These are phyloP conservation scores for Candida labiduridarum DNA, from an alignment of 1,139 yeast species.

Conservation along the genomic window DNA sequence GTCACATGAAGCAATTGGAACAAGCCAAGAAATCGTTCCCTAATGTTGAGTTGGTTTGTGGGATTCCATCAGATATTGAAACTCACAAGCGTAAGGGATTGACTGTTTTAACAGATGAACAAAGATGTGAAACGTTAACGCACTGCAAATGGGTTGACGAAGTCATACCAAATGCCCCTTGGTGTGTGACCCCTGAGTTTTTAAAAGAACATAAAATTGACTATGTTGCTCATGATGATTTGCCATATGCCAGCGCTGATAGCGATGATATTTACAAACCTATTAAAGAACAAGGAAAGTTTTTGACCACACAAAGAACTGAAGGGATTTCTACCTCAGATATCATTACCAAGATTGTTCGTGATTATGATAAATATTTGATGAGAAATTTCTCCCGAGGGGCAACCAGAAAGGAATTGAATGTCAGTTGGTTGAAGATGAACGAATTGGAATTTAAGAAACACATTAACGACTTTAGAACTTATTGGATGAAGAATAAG, in stretches of 20 bases:
- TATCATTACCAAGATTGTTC: constrained; percentile 89
- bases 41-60: constrained; percentile 83
- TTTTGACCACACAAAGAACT: constrained; percentile 92
- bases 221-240: constrained; percentile 96
- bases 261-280: constrained; percentile 92
- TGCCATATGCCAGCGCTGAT: constrained; percentile 88
- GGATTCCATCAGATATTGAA: constrained; percentile 86
- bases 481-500: constrained; percentile 77
- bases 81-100: constrained; percentile 93
- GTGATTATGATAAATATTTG: constrained; percentile 94
- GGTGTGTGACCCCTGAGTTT: constrained; percentile 89
- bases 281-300: constrained; percentile 86
- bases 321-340: constrained; percentile 96
- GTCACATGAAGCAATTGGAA: constrained; percentile 96
- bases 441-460: constrained; percentile 93
- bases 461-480: constrained; percentile 84
- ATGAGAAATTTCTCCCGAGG: constrained; percentile 98
- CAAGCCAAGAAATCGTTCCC: constrained; percentile 94
- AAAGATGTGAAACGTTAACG: constrained; percentile 81
- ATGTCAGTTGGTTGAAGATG: constrained; percentile 96
- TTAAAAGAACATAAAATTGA: constrained; percentile 79
- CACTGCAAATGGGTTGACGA: constrained; percentile 99
- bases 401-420: constrained; percentile 92
- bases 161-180: constrained; percentile 91
- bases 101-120: constrained; percentile 85